Evolutionary conservation across 164 flowering plant species (phyloP).

Genomic region (Liquidambar formosana): DNA sequence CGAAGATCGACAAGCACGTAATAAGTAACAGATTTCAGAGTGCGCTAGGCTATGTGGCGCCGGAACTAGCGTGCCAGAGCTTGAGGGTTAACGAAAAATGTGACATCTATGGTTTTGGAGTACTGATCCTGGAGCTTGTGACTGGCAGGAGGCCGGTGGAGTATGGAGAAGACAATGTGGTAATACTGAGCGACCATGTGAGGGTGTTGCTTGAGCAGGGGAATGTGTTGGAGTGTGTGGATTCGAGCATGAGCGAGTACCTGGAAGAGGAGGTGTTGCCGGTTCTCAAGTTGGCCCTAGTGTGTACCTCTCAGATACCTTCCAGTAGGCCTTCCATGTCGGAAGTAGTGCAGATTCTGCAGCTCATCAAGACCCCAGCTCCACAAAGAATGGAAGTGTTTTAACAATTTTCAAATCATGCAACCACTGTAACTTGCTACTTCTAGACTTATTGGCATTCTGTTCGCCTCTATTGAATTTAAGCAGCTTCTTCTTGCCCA

Average conservation of each 20-base stretch:
- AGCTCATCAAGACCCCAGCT: conserved; percentile 82
- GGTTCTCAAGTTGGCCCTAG: conserved; percentile 81
- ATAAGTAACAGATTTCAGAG: conserved; percentile 69
- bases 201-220: conserved; percentile 80
- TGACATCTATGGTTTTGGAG: conserved; percentile 81
- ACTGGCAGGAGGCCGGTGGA: conserved; percentile 87
- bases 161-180: conserved; percentile 89
- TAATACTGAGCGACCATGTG: conserved; percentile 72
- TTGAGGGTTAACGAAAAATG: conserved; percentile 86
- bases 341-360: conserved; percentile 85
- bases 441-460: too few relatives aligned
- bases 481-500: too few relatives aligned
- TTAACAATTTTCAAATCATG: too few relatives aligned
- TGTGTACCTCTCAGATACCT: conserved; percentile 92
- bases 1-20: conserved; percentile 66
- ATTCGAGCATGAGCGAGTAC: conserved; percentile 58
- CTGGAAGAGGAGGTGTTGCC: conserved; percentile 94
- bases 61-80: conserved; percentile 91
- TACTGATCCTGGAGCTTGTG: conserved; percentile 78
- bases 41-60: conserved; percentile 86
- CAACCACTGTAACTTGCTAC: too few relatives aligned
- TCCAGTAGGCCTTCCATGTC: conserved; percentile 96
- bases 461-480: too few relatives aligned
- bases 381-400: conserved; percentile 55
- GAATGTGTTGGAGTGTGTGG: conserved; percentile 76